phyloP scores from a whole-genome alignment of 306 rosid species.

The Glycine soja region DNA sequence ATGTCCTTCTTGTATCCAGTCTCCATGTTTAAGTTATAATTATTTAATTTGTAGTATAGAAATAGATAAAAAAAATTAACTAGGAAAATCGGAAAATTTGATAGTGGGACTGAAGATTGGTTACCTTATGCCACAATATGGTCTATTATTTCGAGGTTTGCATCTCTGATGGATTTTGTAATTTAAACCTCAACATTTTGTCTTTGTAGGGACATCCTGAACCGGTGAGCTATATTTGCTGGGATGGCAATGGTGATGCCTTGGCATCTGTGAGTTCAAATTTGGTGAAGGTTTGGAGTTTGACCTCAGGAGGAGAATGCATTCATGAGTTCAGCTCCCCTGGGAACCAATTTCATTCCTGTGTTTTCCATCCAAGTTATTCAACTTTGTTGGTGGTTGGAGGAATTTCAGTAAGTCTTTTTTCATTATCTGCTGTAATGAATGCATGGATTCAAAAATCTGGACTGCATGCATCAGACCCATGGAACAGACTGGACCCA shows the following conservation, averaged over 20 bases:
- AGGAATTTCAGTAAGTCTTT: slow-evolving; percentile 53
- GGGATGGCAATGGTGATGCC: slow-evolving; percentile 55
- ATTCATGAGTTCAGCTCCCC: slow-evolving; percentile 54
- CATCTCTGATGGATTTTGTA: slow-evolving; percentile 16
- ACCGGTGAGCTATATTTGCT: slow-evolving; percentile 59
- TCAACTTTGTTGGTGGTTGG: slow-evolving; percentile 59
- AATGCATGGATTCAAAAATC: not conserved
- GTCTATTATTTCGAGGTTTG: slow-evolving; percentile 13
- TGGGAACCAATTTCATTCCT: slow-evolving; percentile 55
- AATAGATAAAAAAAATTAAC: no score
- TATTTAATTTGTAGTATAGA: not conserved
- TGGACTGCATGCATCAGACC: no score
- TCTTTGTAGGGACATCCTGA: slow-evolving; percentile 60
- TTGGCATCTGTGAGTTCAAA: slow-evolving; percentile 62
- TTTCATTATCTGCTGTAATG: slow-evolving; percentile 23
- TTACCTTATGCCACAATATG: slow-evolving; percentile 5
- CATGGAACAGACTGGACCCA: no score
- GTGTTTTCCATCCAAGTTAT: slow-evolving; percentile 65
- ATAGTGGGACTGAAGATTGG: slow-evolving; percentile 18
- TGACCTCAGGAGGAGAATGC: slow-evolving; percentile 56
- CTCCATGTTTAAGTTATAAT: not conserved
- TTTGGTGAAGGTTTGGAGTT: slow-evolving; percentile 59
- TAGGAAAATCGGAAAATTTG: no score
- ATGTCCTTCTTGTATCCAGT: not conserved
- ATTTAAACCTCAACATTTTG: slow-evolving; percentile 1